Conservation (phyloP, 495 filamentous ascomycete genomes). For the Penicillium daleae region DNA sequence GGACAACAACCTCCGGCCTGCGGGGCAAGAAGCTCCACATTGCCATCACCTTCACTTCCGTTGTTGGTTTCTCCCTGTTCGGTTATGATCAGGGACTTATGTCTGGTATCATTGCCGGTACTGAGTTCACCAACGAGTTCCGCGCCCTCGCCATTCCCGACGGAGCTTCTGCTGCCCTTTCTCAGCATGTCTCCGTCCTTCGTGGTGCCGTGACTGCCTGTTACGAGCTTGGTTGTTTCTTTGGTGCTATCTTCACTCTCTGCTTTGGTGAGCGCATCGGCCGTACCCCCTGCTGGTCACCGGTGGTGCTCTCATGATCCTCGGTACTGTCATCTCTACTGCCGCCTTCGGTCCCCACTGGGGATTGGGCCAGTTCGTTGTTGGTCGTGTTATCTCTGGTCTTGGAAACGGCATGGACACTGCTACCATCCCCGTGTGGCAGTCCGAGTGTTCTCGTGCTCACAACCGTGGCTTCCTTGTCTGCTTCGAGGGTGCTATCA, state of each 20-base stretch:
- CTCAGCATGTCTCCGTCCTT: conserved; percentile 62
- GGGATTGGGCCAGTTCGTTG: conserved; percentile 68
- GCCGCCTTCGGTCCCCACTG: conserved; percentile 48
- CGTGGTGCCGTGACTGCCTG: conserved; percentile 80
- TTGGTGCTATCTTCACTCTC: conserved; percentile 75
- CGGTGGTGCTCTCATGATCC: conserved; percentile 71
- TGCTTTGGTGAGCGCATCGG: conserved; percentile 69
- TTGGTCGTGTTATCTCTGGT: conserved; percentile 73
- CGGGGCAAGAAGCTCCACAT: conserved; percentile 41
- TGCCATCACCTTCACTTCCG: conserved; percentile 44
- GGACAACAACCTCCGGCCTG: conserved; percentile 43
- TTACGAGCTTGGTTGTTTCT: conserved; percentile 78
- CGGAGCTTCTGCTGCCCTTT: conserved; percentile 5
- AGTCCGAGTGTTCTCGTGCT: conserved; percentile 71
- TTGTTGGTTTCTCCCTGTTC: conserved; percentile 72
- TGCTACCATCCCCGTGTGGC: conserved; percentile 75
- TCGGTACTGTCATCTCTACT: conserved; percentile 73
- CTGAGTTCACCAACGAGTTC: conserved; percentile 69
- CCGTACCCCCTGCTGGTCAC: conserved; percentile 62
- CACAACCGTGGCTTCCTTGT: conserved; percentile 79
- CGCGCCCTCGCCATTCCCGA: conserved; percentile 48
- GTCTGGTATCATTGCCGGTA: conserved; percentile 76
- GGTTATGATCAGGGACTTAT: conserved; percentile 76
- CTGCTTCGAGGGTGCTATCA: conserved; percentile 79
- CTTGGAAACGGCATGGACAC: conserved; percentile 78